Evolutionary conservation across 192 early-diverging fungal genomes (phyloP), one percentile per base, ranked within the genome.

Genomic region (Coemansia umbellata): DNA sequence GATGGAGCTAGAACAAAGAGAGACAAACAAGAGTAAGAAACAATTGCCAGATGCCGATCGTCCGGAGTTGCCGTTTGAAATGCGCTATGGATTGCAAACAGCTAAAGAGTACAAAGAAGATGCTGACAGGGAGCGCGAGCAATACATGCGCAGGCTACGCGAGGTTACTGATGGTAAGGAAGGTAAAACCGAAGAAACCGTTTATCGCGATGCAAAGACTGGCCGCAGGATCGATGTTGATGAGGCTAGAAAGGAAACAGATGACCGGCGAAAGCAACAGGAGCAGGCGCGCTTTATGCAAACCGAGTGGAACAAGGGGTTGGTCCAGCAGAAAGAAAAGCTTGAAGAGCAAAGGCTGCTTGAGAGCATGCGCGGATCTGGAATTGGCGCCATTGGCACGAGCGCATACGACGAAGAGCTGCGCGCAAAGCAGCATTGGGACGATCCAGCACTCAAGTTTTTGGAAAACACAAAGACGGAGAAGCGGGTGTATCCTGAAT

Each of bases 401-500:
- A 22, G 3, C 15, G 13, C 5, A 4, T 11, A 44, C 13, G 42
- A 44, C 13, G 23, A 44, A n/a, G 79, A 79, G 50, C 54, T 77
- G 47, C 80, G 69, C 14, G 69, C 74, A 6, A 63, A 49, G 40
- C 55, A 69, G 37, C 82, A 80, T 31, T 90, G 88, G 88, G 78
- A 84, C 21, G 88, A 90, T 63, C 86, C 88, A 2, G 81, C 86
- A 58, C 78, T 79, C 11, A 56, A 50, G 43, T 76, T 85, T 50
- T 40, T 72, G 42, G 60, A 67, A 10, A 76, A 72, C 60, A 70
- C 77, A 32, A 53, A 39, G 42, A 22, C 33, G 0, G 55, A 63
- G 32, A 55, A 24, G 19, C 23, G 55, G 3, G 26, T 23, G 45
- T 67, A 62, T 10, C 80, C 80, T 0, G 52, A 47, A 35, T 84